Base-by-base conservation (phyloP, 2,329 filamentous ascomycete genomes). In the Pseudopithomyces maydicus region DNA sequence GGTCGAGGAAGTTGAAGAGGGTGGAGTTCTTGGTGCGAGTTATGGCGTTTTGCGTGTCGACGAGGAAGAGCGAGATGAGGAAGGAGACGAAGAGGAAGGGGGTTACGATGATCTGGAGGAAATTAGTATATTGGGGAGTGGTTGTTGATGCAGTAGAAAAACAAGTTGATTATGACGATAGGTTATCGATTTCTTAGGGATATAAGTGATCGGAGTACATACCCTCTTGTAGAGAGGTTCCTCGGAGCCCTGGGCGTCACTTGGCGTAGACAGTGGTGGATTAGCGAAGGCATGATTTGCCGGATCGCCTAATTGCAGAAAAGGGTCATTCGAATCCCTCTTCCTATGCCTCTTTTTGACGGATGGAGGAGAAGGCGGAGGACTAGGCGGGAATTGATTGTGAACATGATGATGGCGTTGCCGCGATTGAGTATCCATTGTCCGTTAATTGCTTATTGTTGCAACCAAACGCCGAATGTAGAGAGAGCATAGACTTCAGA, bases 1-100 rank as follows among this genome's bases (percentile, higher is more conserved):
- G 73, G 42, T 76, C 71, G 11, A 75, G 62, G 71, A 73, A 74
- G 33, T 68, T 64, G 43, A 55, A 57, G 8, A 68, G 65, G 10
- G 59, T 62, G 14, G 72, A 51, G 56, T 66, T 73, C 12, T 42
- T 51, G n/a, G 48, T 43, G 17, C 48, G 38, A 7, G 38, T 20
- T 22, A 43, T 20, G 48, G 48, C 48, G 48, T 51, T 51, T 7
- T 29, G 48, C 8, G 48, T 51, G 23, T 51, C 48, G 17, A 51
- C 20, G n/a, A 51, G 36, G 46, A 62, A 26, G 36, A 55, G 33
- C 4, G 41, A 35, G 20, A 59, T 41, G 29, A 63, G 58, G 57
- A 65, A 53, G 12, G 64, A 65, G 6, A 52, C 59, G 41, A 46
- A 61, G 51, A 51, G 17, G 44, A 52, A 46, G 43, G 45, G 45